These are phyloP conservation scores for Syzygium oleosum DNA, from an alignment of 345 rosid species.

Conservation along the genomic window DNA sequence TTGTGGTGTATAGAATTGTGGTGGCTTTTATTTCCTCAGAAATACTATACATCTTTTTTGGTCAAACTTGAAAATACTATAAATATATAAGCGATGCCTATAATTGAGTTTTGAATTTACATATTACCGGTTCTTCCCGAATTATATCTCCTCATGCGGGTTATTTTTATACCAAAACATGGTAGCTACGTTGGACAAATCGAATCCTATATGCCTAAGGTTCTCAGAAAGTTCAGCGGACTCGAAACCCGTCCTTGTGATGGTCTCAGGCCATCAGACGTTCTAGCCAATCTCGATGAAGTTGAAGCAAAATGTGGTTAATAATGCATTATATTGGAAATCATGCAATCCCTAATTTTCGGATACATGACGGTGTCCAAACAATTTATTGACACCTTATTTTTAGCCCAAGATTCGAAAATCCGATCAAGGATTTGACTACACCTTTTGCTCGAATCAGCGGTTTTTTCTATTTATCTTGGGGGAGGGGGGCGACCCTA, in stretches of 20 bases:
- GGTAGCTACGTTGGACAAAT: not conserved
- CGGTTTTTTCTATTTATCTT: too few species aligned
- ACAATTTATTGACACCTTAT: too few species aligned
- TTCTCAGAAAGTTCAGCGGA: rapidly evolving
- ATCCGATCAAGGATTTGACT: too few species aligned
- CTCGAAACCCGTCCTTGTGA: not conserved
- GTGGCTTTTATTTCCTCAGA: not conserved
- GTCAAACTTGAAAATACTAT: not conserved
- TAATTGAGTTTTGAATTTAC: not conserved
- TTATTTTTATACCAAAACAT: not conserved
- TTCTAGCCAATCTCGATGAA: not conserved
- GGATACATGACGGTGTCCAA: too few species aligned
- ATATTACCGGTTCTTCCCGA: not conserved
- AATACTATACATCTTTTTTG: too few species aligned
- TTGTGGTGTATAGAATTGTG: not conserved
- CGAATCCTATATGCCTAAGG: not conserved
- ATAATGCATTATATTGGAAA: rapidly evolving
- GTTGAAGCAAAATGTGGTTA: not conserved
- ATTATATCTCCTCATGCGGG: not conserved
- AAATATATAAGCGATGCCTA: not conserved
- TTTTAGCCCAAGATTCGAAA: too few species aligned
- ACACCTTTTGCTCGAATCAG: not conserved
- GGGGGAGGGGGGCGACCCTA: too few species aligned
- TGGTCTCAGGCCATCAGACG: rapidly evolving
- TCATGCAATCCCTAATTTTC: too few species aligned